Base-by-base conservation (phyloP, 352 stramenopile species). In the Aphanomyces cochlioides region DNA sequence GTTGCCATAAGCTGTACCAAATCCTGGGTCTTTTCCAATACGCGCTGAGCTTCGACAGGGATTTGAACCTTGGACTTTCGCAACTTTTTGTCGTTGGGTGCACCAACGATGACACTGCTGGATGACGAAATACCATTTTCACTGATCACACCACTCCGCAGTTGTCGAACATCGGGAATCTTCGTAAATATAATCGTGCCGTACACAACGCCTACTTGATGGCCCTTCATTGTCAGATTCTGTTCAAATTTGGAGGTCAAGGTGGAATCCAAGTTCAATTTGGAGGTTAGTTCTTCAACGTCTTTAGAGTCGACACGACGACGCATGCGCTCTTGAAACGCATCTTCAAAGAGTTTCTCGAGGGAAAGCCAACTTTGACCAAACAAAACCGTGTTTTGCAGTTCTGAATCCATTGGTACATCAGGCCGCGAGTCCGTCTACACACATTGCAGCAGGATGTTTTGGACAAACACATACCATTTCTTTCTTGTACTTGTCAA, bases 321-420 rank as follows among this genome's bases (percentile, higher is more conserved):
- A 57, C 50, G 89, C 63, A 95, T 86, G 41, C 87, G 80, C 63
- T 96, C 88, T 69, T 94, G 88, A 3, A 96, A 75, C 0, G 87
- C 88, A 70, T 96, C 88, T 80, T 96, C 88, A 71, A 93, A 96
- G 45, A 87, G 89, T 67, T 96, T 96, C 71, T 96, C 88, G 39
- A 95, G 70, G 47, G 88, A 95, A 7, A 96, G 72, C 88, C 88
- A 96, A 34, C 86, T 95, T 74, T 96, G 88, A 0, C 88, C 88
- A 71, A 95, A 96, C 37, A 96, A 67, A 17, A 91, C 76, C 3
- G 88, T 94, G 72, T 95, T 92, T n/a, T 79, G 80, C 21, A 95
- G 84, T 53, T 95, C 88, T 2, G 90, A 78, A 65, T 94, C 85
- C 39, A 95, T 90, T n/a, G 78, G 67, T 5, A 78, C 69, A 72